Conservation (phyloP, 139 green algal genomes). For the Chlamydomonas sp. region DNA sequence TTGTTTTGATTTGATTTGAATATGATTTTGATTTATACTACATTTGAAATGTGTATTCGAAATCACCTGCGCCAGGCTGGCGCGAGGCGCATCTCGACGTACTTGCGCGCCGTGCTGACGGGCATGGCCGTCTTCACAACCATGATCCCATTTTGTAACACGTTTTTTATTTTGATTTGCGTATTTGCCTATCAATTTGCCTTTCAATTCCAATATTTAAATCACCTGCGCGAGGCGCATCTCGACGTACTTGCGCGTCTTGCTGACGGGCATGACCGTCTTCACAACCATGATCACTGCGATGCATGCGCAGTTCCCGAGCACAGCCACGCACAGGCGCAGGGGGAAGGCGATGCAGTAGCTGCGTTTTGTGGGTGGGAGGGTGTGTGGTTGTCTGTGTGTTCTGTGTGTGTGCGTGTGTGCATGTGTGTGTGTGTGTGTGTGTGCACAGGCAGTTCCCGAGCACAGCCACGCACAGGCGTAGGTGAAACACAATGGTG, state of each 20-base stretch:
- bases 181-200: too few relatives aligned
- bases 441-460: conserved; percentile 69
- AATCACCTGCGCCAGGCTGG: too few relatives aligned
- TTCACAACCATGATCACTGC: conserved; percentile 67
- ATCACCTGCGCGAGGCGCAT: conserved; percentile 33
- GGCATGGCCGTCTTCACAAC: too few relatives aligned
- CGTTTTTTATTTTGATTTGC: too few relatives aligned
- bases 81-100: too few relatives aligned
- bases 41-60: too few relatives aligned
- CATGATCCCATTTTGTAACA: too few relatives aligned
- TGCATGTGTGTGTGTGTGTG: background rate
- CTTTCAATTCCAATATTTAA: background rate
- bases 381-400: background rate
- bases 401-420: background rate
- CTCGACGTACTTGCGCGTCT: conserved; percentile 26
- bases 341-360: conserved; percentile 49
- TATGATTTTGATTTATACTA: too few relatives aligned
- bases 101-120: too few relatives aligned
- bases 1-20: too few relatives aligned
- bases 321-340: conserved; percentile 61
- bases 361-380: conserved; percentile 21
- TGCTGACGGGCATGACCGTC: conserved; percentile 26
- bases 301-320: conserved; percentile 69
- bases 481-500: conserved; percentile 44
- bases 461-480: conserved; percentile 61